Evolutionary conservation across 257 asterid genomes (phyloP).

Genomic region (Primulina eburnea): DNA sequence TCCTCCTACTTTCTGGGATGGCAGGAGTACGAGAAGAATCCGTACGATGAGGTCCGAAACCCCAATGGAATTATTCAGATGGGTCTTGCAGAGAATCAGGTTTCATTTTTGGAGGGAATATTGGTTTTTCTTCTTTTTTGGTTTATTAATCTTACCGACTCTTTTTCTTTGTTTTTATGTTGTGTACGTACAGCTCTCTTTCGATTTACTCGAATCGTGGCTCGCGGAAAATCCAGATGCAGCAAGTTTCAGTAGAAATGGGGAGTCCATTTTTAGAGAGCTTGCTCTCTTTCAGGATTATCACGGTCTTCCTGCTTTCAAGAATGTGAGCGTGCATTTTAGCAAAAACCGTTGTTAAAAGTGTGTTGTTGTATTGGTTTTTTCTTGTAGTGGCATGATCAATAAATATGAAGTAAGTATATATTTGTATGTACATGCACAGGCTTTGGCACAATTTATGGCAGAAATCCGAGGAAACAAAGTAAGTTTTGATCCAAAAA

Average conservation of each 20-base stretch:
- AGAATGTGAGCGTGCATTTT: conserved; percentile 15
- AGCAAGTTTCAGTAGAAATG: conserved; percentile 19
- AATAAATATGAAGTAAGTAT: too few species aligned
- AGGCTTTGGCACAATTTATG: conserved; percentile 38
- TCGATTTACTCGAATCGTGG: conserved; percentile 21
- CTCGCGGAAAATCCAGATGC: conserved; percentile 20
- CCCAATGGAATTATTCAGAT: conserved; percentile 20
- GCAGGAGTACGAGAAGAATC: conserved; percentile 25
- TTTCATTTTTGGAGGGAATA: not conserved
- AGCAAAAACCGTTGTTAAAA: too few species aligned
- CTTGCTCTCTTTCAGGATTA: conserved; percentile 26
- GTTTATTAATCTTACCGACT: not conserved
- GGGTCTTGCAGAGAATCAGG: conserved; percentile 26
- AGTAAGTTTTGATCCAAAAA: conserved; percentile 28
- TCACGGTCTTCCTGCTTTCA: conserved; percentile 22
- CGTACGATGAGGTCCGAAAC: conserved; percentile 13
- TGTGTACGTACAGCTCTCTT: conserved; percentile 11
- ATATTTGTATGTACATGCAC: not conserved
- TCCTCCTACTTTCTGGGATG: conserved; percentile 20
- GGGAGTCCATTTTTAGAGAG: conserved; percentile 22
- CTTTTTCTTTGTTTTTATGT: not conserved
- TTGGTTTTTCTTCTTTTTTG: too few species aligned
- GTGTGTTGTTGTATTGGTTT: too few species aligned
- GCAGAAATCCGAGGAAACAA: conserved; percentile 43
- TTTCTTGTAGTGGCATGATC: too few species aligned